A percentile compares a stretch with the other conserved stretches of the same genome.
Conservation (phyloP, 2,329 filamentous ascomycete genomes). For the Aspergillus tubingensis region DNA sequence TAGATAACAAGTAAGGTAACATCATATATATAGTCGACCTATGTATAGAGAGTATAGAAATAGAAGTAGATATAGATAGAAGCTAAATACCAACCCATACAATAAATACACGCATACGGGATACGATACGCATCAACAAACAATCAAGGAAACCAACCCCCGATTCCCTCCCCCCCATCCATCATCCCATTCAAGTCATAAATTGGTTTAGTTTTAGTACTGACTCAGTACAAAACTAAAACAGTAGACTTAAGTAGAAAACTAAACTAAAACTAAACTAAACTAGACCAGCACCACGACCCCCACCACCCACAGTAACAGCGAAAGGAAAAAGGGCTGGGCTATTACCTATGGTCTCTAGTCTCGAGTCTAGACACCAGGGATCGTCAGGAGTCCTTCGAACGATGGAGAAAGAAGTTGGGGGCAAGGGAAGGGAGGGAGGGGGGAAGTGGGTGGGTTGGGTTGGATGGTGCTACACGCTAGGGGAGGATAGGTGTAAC, state of each 20-base stretch:
- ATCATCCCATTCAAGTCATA: too few relatives aligned
- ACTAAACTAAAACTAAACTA: not conserved
- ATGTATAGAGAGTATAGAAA: too few relatives aligned
- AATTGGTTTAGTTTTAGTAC: too few relatives aligned
- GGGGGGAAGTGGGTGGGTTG: not conserved
- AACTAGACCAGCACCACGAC: not conserved
- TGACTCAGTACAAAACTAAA: too few relatives aligned
- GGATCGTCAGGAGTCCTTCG: slow-evolving; percentile 18
- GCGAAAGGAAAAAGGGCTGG: not conserved
- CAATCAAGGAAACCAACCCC: not conserved
- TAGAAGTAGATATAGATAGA: too few relatives aligned
- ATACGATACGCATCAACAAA: not conserved
- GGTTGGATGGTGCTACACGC: slow-evolving; percentile 12
- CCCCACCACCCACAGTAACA: not conserved
- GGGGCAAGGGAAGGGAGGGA: not conserved
- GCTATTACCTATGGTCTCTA: not conserved
- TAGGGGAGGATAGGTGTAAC: slow-evolving; percentile 3
- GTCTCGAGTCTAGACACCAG: slow-evolving; percentile 9
- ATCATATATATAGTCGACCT: too few relatives aligned
- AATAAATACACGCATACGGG: not conserved
- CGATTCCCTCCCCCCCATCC: not conserved
- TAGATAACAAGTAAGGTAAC: too few relatives aligned
- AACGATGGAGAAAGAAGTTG: slow-evolving; percentile 18
- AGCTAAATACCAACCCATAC: too few relatives aligned
- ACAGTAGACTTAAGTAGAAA: too few relatives aligned